Conservation (phyloP, 352 stramenopile genomes). For the Phytophthora citrophthora region DNA sequence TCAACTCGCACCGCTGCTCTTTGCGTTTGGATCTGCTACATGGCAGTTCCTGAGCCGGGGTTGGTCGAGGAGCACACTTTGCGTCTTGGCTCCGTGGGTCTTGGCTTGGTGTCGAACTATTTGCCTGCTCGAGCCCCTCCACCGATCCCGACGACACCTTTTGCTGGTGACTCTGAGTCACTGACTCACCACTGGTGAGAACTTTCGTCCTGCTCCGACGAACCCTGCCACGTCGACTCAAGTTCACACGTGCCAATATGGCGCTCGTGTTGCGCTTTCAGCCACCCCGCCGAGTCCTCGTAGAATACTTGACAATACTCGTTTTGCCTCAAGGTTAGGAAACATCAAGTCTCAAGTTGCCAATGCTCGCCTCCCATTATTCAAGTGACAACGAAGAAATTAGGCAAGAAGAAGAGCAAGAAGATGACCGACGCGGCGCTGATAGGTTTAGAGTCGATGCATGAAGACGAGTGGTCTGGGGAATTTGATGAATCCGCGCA, state of each 20-base stretch:
- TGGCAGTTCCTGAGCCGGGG: slow-evolving; percentile 58
- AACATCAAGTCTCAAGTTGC: too few relatives aligned
- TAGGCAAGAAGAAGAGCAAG: too few relatives aligned
- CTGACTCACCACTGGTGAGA: slow-evolving; percentile 10
- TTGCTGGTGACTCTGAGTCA: slow-evolving; percentile 12
- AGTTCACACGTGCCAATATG: slow-evolving; percentile 48
- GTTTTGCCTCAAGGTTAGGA: too few relatives aligned
- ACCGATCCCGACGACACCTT: slow-evolving; percentile 44
- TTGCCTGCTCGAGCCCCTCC: slow-evolving; percentile 59
- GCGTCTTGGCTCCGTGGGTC: slow-evolving; percentile 37
- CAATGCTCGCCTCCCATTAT: too few relatives aligned
- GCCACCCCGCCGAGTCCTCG: slow-evolving; percentile 60
- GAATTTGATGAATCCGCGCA: too few relatives aligned
- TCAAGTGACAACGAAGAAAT: too few relatives aligned
- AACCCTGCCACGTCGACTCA: slow-evolving; percentile 61
- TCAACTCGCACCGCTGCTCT: slow-evolving; percentile 16
- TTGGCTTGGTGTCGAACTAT: slow-evolving; percentile 57
- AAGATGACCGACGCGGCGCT: too few relatives aligned
- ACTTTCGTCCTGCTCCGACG: slow-evolving; percentile 47
- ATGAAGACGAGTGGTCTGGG: too few relatives aligned
- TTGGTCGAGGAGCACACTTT: slow-evolving; percentile 56
- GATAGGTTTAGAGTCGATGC: too few relatives aligned
- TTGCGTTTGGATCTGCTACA: slow-evolving; percentile 19
- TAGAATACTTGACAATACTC: slow-evolving; percentile 27
- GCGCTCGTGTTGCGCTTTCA: slow-evolving; percentile 72